Evolutionary conservation across 257 asterid genomes (phyloP).

Genomic region (Agastache rugosa): DNA sequence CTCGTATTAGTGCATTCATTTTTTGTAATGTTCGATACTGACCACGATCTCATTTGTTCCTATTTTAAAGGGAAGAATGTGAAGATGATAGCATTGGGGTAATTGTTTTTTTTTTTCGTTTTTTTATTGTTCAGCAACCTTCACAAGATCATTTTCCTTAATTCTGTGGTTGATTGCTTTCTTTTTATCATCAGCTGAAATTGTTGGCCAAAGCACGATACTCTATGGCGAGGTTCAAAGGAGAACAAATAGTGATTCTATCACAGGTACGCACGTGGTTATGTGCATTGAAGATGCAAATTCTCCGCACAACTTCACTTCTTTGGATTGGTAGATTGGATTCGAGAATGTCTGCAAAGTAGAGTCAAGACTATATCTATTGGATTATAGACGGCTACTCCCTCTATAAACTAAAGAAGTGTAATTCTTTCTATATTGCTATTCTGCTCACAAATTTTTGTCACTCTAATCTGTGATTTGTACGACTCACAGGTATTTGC

Average conservation of each 20-base stretch:
- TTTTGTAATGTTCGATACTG: not conserved
- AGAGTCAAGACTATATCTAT: not conserved
- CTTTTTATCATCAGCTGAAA: constrained; percentile 59
- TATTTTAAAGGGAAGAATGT: constrained; percentile 70
- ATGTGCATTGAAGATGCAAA: not conserved
- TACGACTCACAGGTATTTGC: constrained; percentile 72
- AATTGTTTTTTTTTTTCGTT: constrained; percentile 16
- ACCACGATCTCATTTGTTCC: constrained; percentile 24
- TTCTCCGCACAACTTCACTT: not conserved
- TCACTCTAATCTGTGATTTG: not conserved
- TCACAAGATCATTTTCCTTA: constrained; percentile 18
- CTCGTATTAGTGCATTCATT: constrained; percentile 16
- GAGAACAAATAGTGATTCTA: constrained; percentile 83
- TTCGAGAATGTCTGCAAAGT: not conserved
- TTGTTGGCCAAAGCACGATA: constrained; percentile 85
- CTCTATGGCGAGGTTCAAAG: constrained; percentile 83
- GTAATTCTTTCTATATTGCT: not conserved
- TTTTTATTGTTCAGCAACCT: not conserved
- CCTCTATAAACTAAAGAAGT: no score
- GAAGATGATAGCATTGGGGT: constrained; percentile 95
- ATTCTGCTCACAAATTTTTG: not conserved
- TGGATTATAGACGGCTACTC: no score
- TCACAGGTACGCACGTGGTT: constrained; percentile 71
- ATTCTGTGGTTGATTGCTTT: constrained; percentile 39
- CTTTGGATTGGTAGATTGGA: not conserved